Base-by-base conservation (phyloP, 164 flowering plant genomes). In the Nymphaea thermarum region DNA sequence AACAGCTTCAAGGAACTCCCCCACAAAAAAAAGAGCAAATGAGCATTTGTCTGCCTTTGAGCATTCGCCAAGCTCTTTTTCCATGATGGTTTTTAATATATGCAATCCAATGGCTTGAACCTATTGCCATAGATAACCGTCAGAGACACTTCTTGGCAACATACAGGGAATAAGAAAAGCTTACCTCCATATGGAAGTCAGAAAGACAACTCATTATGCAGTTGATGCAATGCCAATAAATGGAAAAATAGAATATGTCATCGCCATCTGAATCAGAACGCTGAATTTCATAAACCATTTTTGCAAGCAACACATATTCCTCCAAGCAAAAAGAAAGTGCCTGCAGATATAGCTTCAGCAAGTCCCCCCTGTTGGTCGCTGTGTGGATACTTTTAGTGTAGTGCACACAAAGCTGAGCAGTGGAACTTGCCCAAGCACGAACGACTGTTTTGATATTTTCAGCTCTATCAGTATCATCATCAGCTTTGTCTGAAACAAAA, bases 41-140 rank as follows among this genome's bases (percentile, higher is more conserved):
- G 71, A 69, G 66, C 69, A 72, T 51, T 72, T 77, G 68, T 83
- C 86, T 18, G 47, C 53, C 69, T 67, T 76, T 63, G 72, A 63
- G 53, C 59, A 57, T 47, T 75, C 71, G 44, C 72, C 74, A 51
- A 75, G 75, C 69, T 80, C 79, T 73, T 65, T 88, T 70, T 87
- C 96, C 55, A 79, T 71, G 68, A 82, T 64, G 71, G 76, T 76
- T 80, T 84, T 87, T 42, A 92, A 76, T 62, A 85, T 86, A 79
- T 85, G 91, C 82, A 90, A 80, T 3, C 83, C 92, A 74, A 85
- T 79, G 57, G 82, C 80, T 76, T 81, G 93, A 76, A 91, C 92
- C 99, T 95, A 83, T 43, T 42, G 36, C 43, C 25, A 43, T 63
- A 14, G 8, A 43, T 65, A 57, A 60, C 62, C 57, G 42, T 18